A percentile compares a stretch with the other conserved stretches of the same genome.
Conservation (phyloP, 2,329 filamentous ascomycete genomes). For the Ophiocordyceps unilateralis region DNA sequence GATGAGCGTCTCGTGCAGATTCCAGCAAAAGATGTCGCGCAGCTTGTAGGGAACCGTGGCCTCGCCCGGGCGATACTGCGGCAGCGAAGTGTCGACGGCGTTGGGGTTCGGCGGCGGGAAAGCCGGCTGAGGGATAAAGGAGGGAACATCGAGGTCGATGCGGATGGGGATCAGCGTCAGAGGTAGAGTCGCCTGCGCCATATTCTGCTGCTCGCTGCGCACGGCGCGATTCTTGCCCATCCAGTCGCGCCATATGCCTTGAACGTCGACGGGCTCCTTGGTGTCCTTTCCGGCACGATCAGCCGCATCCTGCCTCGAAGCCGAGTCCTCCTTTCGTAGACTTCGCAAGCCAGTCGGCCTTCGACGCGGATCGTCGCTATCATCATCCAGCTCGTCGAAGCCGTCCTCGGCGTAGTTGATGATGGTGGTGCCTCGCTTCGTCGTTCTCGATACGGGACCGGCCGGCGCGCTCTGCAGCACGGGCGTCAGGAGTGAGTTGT, state of each 20-base stretch:
- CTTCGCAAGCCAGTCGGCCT: slow-evolving; percentile 73
- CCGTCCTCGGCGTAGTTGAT: slow-evolving; percentile 98
- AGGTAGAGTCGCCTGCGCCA: slow-evolving; percentile 57
- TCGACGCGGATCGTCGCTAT: slow-evolving; percentile 59
- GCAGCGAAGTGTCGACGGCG: slow-evolving; percentile 51
- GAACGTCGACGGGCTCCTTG: slow-evolving; percentile 58
- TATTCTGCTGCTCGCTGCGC: slow-evolving; percentile 42
- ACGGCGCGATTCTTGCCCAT: slow-evolving; percentile 54
- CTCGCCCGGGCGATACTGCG: slow-evolving; percentile 67
- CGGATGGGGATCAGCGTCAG: slow-evolving; percentile 88
- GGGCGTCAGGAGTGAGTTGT: slow-evolving; percentile 79
- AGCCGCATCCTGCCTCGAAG: slow-evolving; percentile 42
- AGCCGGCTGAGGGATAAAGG: slow-evolving; percentile 51
- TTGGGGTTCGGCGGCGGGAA: slow-evolving; percentile 45
- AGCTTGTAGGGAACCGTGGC: slow-evolving; percentile 70
- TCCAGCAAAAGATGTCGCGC: slow-evolving; percentile 95
- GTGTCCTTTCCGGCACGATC: slow-evolving; percentile 78
- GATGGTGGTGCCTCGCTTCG: slow-evolving; percentile 87
- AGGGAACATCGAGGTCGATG: slow-evolving; percentile 81
- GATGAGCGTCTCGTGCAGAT: slow-evolving; percentile 81
- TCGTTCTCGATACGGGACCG: slow-evolving; percentile 61
- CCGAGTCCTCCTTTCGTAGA: slow-evolving; percentile 57
- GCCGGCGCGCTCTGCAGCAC: slow-evolving; percentile 54
- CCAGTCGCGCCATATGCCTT: slow-evolving; percentile 91
- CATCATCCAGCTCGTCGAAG: slow-evolving; percentile 61